Evolutionary conservation across 225 moss, liverwort and hornwort species (phyloP).

Genomic region (Marchantia paleacea): DNA sequence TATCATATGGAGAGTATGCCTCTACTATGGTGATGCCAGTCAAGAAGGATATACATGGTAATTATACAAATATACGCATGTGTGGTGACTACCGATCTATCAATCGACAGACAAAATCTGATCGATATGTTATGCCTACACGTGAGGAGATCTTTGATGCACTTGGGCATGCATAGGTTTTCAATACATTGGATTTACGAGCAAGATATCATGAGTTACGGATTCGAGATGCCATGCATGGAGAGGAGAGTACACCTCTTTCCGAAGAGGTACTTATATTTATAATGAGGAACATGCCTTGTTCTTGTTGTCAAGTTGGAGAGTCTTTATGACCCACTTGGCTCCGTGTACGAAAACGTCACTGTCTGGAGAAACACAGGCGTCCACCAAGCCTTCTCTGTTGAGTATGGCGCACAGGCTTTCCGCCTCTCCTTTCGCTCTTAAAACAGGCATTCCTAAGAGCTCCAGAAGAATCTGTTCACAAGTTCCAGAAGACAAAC

Average conservation of each 20-base stretch:
- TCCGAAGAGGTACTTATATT: not conserved
- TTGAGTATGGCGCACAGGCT: slow-evolving; percentile 52
- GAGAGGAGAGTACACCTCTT: not conserved
- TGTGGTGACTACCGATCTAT: too few relatives aligned
- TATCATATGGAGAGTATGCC: too few relatives aligned
- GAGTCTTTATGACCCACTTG: slow-evolving; percentile 39
- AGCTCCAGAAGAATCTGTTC: slow-evolving; percentile 36
- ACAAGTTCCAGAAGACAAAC: not conserved
- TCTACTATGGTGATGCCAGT: too few relatives aligned
- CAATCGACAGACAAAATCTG: too few relatives aligned
- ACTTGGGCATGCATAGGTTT: too few relatives aligned
- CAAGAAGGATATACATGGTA: too few relatives aligned
- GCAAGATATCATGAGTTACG: too few relatives aligned
- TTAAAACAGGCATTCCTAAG: slow-evolving; percentile 50
- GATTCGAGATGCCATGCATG: too few relatives aligned
- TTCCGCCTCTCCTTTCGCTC: slow-evolving; percentile 52
- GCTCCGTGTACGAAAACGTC: slow-evolving; percentile 54
- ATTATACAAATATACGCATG: too few relatives aligned
- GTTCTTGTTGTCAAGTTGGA: slow-evolving; percentile 34
- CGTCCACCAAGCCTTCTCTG: slow-evolving; percentile 46
- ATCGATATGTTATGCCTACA: too few relatives aligned
- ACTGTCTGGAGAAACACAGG: slow-evolving; percentile 53
- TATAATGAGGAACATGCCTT: not conserved
- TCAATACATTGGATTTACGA: too few relatives aligned
- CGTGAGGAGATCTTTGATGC: too few relatives aligned